These are phyloP conservation scores for Petunia hybrid DNA, from an alignment of 305 asterid genomes.

Conservation along the genomic window DNA sequence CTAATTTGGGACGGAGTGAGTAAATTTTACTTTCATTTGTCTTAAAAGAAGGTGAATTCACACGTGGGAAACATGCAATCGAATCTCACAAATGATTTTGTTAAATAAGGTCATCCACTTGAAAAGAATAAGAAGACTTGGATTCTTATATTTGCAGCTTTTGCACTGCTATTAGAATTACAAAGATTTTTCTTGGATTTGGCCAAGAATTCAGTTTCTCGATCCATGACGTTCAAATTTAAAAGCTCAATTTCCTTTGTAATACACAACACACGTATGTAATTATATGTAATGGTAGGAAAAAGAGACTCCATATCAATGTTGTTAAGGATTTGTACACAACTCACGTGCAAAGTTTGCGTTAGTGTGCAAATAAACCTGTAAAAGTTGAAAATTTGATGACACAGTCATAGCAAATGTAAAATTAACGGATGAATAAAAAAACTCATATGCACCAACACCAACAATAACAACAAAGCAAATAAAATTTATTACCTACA, in stretches of 20 bases:
- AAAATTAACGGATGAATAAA: background rate
- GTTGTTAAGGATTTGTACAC: background rate
- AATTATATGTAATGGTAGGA: too few species aligned
- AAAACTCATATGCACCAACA: too few species aligned
- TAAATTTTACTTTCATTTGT: background rate
- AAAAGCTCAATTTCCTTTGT: background rate
- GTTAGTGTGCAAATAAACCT: background rate
- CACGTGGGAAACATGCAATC: slow-evolving; percentile 34
- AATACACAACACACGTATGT: background rate
- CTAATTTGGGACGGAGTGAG: too few species aligned
- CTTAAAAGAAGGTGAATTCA: slow-evolving; percentile 6
- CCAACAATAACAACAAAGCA: background rate
- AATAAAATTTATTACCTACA: background rate
- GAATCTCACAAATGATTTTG: slow-evolving; percentile 5
- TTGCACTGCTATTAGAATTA: background rate
- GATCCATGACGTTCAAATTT: background rate
- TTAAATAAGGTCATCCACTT: background rate
- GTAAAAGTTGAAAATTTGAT: background rate
- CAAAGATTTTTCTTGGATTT: too few species aligned
- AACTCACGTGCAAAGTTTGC: too few species aligned
- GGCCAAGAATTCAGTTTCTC: too few species aligned
- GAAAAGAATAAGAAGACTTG: background rate
- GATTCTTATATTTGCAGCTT: background rate
- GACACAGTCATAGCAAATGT: background rate
- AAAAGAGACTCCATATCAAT: background rate